Evolutionary conservation across 208 protist species (phyloP).

Genomic region (Leishmania guyanensis): DNA sequence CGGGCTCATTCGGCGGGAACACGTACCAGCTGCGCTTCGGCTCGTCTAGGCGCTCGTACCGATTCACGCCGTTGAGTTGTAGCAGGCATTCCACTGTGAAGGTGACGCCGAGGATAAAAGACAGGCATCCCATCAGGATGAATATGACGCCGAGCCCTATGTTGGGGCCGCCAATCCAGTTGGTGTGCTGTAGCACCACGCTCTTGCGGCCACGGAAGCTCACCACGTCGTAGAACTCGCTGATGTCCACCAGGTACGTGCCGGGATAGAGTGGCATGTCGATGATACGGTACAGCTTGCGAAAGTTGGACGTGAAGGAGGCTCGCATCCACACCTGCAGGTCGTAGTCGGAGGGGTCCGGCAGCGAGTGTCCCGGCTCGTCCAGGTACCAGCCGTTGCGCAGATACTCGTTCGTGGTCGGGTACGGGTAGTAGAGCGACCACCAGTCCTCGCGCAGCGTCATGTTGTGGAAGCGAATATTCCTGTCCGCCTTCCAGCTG

Average conservation of each 20-base stretch:
- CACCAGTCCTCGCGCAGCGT: conserved; percentile 49
- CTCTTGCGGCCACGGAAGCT: conserved; percentile 94
- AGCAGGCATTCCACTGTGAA: conserved; percentile 61
- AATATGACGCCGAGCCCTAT: conserved; percentile 58
- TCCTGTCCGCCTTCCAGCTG: conserved; percentile 90
- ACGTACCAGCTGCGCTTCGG: conserved; percentile 71
- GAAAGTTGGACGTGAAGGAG: conserved; percentile 93
- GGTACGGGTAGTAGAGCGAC: conserved; percentile 70
- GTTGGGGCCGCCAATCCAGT: conserved; percentile 63
- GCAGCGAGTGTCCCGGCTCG: conserved; percentile 83
- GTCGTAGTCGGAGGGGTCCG: conserved; percentile 91
- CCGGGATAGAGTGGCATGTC: conserved; percentile 68
- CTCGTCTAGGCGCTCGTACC: conserved; percentile 36
- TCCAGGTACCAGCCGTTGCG: conserved; percentile 83
- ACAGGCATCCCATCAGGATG: conserved; percentile 55
- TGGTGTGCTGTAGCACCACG: conserved; percentile 89
- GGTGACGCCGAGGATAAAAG: conserved; percentile 58
- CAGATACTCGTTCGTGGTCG: conserved; percentile 76
- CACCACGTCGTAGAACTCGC: conserved; percentile 94
- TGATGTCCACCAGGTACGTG: conserved; percentile 79
- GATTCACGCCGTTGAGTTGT: conserved; percentile 29
- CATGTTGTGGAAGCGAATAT: conserved; percentile 84
- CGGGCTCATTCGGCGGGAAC: conserved; percentile 41
- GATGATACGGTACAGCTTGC: conserved; percentile 96
- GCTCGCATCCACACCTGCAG: conserved; percentile 98